Evolutionary conservation across 306 rosid species (phyloP), one percentile per base, ranked within the genome.

Genomic region (Crotalaria pallida): DNA sequence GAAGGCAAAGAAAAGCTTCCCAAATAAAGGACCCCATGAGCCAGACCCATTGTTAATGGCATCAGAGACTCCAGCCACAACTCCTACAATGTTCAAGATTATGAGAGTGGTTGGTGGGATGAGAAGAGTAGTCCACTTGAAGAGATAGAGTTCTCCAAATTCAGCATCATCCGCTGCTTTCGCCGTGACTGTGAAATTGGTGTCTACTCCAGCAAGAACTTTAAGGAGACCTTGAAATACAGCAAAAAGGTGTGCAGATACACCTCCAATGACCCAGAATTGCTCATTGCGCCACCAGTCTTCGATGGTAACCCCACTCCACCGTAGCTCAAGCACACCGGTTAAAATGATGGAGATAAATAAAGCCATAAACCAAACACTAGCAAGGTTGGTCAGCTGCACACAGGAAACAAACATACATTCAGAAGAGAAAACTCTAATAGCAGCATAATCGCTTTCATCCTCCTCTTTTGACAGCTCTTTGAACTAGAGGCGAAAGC

Each of bases 71-170:
- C 86, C 86, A 7, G 86, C 86, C 26, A 82, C 86, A 59, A 82
- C 86, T 59, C 86, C 86, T 0, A 82, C 86, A 47, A 82, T 78
- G 10, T 82, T 82, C 69, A 82, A 72, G 67, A 82, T 78, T 66
- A 82, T 78, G 8, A 82, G 86, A 29, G 86, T 82, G 18, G 86
- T 82, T 47, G 86, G 86, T 44, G 86, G 86, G 75, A 82, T 82
- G 10, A 82, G 79, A 78, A 82, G 83, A 10, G 83, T 82, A 3
- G 86, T 82, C 86, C 86, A 82, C 58, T 82, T 78, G 70, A 82
- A 82, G 33, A 79, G 69, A 75, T 82, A 82, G 8, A 82, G 80
- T 48, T 82, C 83, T 55, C 83, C 83, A n/a, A 79, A 78, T 29
- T 82, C 83, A 34, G 65, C 24, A 34, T 82, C 86, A 0, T 82